Percentiles rank a stretch among this genome's conserved stretches.
These are phyloP conservation scores for Tuber umbilicatum DNA, from an alignment of 495 filamentous ascomycete genomes.

Conservation along the genomic window DNA sequence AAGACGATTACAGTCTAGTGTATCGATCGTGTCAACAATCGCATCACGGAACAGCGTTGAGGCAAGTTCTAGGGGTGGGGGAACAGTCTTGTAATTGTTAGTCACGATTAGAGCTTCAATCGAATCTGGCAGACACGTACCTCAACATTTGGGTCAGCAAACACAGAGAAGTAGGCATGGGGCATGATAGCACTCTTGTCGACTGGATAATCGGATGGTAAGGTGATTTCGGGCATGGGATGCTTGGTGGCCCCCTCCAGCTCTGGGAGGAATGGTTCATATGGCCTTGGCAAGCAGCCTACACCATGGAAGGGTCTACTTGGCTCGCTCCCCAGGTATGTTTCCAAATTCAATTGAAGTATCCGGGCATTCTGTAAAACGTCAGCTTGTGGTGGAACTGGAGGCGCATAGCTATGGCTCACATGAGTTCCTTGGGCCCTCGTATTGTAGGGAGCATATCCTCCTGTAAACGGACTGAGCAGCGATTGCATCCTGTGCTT, in stretches of 20 bases:
- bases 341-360: slow-evolving; percentile 31
- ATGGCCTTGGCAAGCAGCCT: slow-evolving; percentile 65
- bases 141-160: slow-evolving; percentile 77
- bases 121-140: slow-evolving; percentile 11
- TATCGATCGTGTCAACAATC: slow-evolving; percentile 87
- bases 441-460: slow-evolving; percentile 41
- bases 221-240: slow-evolving; percentile 61
- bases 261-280: slow-evolving; percentile 58
- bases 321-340: slow-evolving; percentile 20
- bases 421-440: slow-evolving; percentile 35
- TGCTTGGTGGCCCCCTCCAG: slow-evolving; percentile 61
- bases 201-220: slow-evolving; percentile 67
- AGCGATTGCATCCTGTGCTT: slow-evolving; percentile 68
- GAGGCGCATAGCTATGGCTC: slow-evolving; percentile 6
- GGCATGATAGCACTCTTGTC: slow-evolving; percentile 76
- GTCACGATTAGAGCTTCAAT: slow-evolving; percentile 11
- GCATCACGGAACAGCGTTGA: slow-evolving; percentile 76
- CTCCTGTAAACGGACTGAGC: slow-evolving; percentile 69
- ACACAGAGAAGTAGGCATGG: slow-evolving; percentile 90
- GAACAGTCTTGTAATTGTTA: slow-evolving; percentile 59
- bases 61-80: slow-evolving; percentile 64
- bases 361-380: slow-evolving; percentile 35
- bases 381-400: slow-evolving; percentile 3
- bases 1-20: slow-evolving; percentile 85
- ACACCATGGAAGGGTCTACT: slow-evolving; percentile 12